Evolutionary conservation across 1,284 basidiomycete species (phyloP).

Genomic region (Cryptococcus floricola): DNA sequence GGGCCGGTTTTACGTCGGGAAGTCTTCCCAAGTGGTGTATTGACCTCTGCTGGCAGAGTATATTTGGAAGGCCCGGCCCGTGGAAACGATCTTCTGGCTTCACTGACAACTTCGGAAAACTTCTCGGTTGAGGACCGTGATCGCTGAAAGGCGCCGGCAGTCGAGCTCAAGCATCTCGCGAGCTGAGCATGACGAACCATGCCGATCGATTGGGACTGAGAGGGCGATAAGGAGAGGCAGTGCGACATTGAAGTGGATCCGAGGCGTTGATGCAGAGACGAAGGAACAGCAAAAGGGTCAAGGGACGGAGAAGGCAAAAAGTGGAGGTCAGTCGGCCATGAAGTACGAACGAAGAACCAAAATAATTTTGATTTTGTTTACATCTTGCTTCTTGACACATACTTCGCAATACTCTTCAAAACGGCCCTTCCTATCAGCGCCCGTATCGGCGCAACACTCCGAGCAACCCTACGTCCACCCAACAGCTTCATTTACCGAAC

Average conservation of each 20-base stretch:
- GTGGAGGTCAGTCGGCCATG: not conserved
- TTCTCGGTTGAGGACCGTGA: not conserved
- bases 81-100: not conserved
- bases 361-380: too few species aligned
- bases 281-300: too few species aligned
- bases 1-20: not conserved
- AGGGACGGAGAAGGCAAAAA: not conserved
- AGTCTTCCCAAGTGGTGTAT: not conserved
- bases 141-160: not conserved
- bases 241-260: too few species aligned
- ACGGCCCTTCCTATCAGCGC: not conserved
- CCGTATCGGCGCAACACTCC: not conserved
- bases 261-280: too few species aligned
- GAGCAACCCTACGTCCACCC: not conserved
- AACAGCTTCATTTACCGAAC: not conserved
- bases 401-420: not conserved
- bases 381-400: too few species aligned
- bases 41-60: not conserved
- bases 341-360: too few species aligned
- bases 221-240: too few species aligned
- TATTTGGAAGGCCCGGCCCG: not conserved
- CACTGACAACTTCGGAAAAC: not conserved
- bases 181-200: too few species aligned
- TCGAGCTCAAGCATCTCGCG: not conserved
- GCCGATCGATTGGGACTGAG: too few species aligned